Conservation (phyloP, 2,329 filamentous ascomycete genomes). For the Rhynchosporium agropyri region DNA sequence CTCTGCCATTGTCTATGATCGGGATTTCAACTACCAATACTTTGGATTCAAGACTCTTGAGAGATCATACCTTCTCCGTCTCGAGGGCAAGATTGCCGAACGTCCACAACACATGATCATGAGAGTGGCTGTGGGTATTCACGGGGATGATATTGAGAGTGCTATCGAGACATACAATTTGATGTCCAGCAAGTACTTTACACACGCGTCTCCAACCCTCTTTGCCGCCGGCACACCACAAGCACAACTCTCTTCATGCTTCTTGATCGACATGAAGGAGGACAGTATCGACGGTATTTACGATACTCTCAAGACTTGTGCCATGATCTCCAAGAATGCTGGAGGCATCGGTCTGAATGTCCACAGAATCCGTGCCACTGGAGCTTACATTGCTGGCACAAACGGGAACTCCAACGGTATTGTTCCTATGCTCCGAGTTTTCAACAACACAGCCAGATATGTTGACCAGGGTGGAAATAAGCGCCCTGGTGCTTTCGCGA, state of each 20-base stretch:
- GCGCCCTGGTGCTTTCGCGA: constrained; percentile 95
- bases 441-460: constrained; percentile 98
- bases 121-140: constrained; percentile 97
- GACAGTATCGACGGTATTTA: constrained; percentile 99
- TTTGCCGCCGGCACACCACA: constrained; percentile 98
- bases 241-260: constrained; percentile 94
- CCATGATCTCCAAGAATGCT: constrained; percentile 99
- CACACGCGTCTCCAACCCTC: constrained; percentile 94
- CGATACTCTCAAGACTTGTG: constrained; percentile 97
- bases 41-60: constrained; percentile 99
- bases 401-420: constrained; percentile 98
- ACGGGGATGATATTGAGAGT: constrained; percentile 91
- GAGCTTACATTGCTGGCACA: constrained; percentile 96
- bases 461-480: constrained; percentile 99
- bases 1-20: constrained; percentile 98
- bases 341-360: constrained; percentile 97
- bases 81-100: constrained; percentile 95
- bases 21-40: constrained; percentile 99
- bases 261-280: constrained; percentile 99
- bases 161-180: constrained; percentile 97
- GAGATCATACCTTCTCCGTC: constrained; percentile 93
- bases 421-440: constrained; percentile 96
- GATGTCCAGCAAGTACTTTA: constrained; percentile 99
- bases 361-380: constrained; percentile 94
- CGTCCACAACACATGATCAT: constrained; percentile 99